phyloP scores from a whole-genome alignment of 2,329 filamentous ascomycete species.

The Torrubiellomyces zombiae region DNA sequence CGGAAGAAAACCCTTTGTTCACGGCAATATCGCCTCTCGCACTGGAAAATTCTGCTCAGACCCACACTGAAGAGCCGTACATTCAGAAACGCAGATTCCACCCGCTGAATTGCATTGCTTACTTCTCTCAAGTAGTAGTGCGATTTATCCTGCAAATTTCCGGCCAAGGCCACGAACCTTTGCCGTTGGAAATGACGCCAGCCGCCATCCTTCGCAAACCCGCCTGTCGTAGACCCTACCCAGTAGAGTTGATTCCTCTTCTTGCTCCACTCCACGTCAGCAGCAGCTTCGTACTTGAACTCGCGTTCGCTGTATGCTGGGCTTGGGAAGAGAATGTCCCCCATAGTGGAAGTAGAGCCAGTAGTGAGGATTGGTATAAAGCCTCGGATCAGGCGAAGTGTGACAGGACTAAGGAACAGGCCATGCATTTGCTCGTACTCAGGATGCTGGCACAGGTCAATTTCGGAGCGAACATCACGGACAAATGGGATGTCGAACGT shows the following conservation, averaged over 20 bases:
- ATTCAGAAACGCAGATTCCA: conserved; percentile 5
- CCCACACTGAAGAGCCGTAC: conserved; percentile 23
- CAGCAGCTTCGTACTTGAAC: conserved; percentile 21
- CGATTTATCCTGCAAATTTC: conserved; percentile 11
- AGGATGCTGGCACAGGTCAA: conserved; percentile 26
- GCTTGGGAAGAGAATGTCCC: conserved; percentile 34
- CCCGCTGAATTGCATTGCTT: too few relatives aligned
- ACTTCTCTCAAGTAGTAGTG: too few relatives aligned
- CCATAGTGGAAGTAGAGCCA: conserved; percentile 27
- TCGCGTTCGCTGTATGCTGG: conserved; percentile 28
- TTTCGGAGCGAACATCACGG: conserved; percentile 9
- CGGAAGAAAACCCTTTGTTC: conserved; percentile 17
- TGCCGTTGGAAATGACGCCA: conserved; percentile 32
- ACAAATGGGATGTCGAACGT: conserved; percentile 20
- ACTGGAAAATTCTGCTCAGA: conserved; percentile 30
- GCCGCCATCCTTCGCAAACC: conserved; percentile 13
- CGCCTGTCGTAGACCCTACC: conserved; percentile 39
- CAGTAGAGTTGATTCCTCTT: conserved; percentile 38
- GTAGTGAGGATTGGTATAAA: conserved; percentile 29
- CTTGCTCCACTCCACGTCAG: conserved; percentile 28
- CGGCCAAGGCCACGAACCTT: conserved; percentile 21
- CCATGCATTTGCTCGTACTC: conserved; percentile 27
- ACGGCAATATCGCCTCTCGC: conserved; percentile 18
- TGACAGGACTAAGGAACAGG: conserved; percentile 24
- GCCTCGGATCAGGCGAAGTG: conserved; percentile 22